phyloP scores from a whole-genome alignment of 306 rosid species.

The Betula pendula region DNA sequence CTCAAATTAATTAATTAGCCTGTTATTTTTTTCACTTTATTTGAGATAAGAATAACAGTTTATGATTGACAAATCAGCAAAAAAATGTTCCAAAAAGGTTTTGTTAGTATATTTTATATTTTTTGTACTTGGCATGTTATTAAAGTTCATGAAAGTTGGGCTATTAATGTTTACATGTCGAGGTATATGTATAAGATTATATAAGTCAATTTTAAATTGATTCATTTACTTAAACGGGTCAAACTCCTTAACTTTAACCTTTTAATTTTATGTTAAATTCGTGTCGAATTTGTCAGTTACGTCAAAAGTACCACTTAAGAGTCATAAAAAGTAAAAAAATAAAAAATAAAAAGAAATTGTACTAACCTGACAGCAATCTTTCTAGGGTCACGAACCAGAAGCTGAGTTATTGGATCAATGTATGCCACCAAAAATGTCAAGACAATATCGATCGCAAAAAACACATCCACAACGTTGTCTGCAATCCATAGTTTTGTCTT shows the following conservation, averaged over 20 bases:
- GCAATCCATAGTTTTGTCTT: slow-evolving; percentile 37
- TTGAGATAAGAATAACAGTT: neutral
- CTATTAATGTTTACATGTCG: too few relatives aligned
- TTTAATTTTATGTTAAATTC: too few relatives aligned
- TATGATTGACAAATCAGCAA: neutral
- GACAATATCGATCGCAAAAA: slow-evolving; percentile 68
- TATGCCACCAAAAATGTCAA: slow-evolving; percentile 80
- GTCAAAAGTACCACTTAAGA: too few relatives aligned
- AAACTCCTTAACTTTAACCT: too few relatives aligned
- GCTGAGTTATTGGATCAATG: slow-evolving; percentile 62
- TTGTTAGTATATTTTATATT: neutral
- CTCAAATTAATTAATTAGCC: too few relatives aligned
- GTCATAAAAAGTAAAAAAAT: too few relatives aligned
- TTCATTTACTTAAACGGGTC: too few relatives aligned
- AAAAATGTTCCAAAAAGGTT: neutral
- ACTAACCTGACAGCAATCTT: slow-evolving; percentile 65
- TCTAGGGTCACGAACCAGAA: slow-evolving; percentile 64
- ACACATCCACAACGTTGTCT: slow-evolving; percentile 65
- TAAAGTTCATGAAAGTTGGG: too few relatives aligned
- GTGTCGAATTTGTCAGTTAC: too few relatives aligned
- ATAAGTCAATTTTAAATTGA: too few relatives aligned
- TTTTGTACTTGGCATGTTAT: neutral
- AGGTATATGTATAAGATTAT: too few relatives aligned
- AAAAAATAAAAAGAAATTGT: neutral
- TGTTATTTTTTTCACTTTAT: neutral